These are phyloP conservation scores for Eucalyptus guilfoylei DNA, from an alignment of 345 rosid species.

Conservation along the genomic window DNA sequence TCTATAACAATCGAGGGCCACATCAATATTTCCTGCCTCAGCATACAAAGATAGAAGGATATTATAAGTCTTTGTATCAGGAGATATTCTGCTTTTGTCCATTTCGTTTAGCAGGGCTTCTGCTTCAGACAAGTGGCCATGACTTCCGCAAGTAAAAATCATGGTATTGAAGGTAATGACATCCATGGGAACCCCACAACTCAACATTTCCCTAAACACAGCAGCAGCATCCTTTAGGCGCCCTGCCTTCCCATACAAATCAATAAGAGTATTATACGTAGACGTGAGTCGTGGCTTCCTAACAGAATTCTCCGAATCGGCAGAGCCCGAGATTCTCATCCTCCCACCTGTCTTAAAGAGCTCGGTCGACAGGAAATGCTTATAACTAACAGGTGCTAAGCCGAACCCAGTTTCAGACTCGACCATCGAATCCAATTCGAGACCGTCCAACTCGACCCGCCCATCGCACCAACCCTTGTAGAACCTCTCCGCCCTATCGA, in stretches of 20 bases:
- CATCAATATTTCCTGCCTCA: slow-evolving; percentile 51
- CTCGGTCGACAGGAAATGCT: slow-evolving; percentile 73
- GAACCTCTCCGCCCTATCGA: slow-evolving; percentile 65
- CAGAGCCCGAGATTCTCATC: slow-evolving; percentile 13
- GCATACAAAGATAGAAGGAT: slow-evolving; percentile 69
- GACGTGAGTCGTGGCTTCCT: slow-evolving; percentile 58
- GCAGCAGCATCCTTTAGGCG: slow-evolving; percentile 72
- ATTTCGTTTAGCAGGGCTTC: slow-evolving; percentile 63
- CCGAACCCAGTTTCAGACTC: slow-evolving; percentile 21
- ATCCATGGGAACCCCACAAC: slow-evolving; percentile 62
- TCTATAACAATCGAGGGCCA: slow-evolving; percentile 46
- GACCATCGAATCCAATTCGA: slow-evolving; percentile 41
- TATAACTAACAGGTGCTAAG: slow-evolving; percentile 43
- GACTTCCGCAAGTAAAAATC: slow-evolving; percentile 80
- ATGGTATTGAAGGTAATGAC: slow-evolving; percentile 80
- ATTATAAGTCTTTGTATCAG: slow-evolving; percentile 81
- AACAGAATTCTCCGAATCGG: slow-evolving; percentile 12
- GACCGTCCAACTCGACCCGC: slow-evolving; percentile 45
- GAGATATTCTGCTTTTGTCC: slow-evolving; percentile 54
- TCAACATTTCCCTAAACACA: slow-evolving; percentile 69
- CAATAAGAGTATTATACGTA: slow-evolving; percentile 74
- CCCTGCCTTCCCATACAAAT: slow-evolving; percentile 90
- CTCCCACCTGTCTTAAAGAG: slow-evolving; percentile 70
- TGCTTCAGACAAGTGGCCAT: slow-evolving; percentile 65
- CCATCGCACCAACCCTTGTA: slow-evolving; percentile 76